Base-by-base conservation (phyloP, 306 rosid genomes). In the Corylus americana region DNA sequence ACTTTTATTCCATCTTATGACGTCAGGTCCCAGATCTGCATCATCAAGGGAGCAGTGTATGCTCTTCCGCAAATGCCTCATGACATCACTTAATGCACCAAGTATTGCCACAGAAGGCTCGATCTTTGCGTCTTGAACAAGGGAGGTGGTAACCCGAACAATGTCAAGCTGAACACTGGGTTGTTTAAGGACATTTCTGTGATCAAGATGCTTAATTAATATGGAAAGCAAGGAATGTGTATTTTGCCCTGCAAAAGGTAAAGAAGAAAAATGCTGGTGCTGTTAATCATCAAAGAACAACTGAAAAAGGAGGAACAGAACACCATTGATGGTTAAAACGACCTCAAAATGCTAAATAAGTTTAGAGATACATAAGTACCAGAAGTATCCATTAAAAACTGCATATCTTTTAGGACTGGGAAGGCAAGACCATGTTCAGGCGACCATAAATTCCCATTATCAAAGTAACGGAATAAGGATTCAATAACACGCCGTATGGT, bases 401-500 rank as follows among this genome's bases (percentile, higher is more conserved):
- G 90, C 80, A 96, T 87, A 81, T 93, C 97, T 84, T 90, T 89
- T 64, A 96, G 90, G 71, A 91, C 93, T 11, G 93, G 80, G 55
- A 84, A 73, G 68, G 98, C 99, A 76, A 90, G 90, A 22, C 99
- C 97, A 62, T 86, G 71, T 50, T 87, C 48, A 47, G 79, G 78
- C 78, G 99, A 88, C 99, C 99, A 96, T 68, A 79, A 79, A 78
- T 86, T 89, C 79, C 85, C 92, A 71, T 74, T 83, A 79, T 96
- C 98, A 39, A 90, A 96, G 85, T 88, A 90, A 51, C 96, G 92
- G 78, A 96, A 93, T 82, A 96, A 47, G 78, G 99, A 91, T 78
- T 96, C 99, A 82, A 93, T 81, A 72, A 96, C 91, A 82, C 96
- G 98, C 39, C 99, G 90, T 53, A 93, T 82, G 63, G 99, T 93